Percentiles rank a stretch among this genome's conserved stretches.
Evolutionary conservation across 352 stramenopile genomes (phyloP).

Genomic region (Phytophthora meadii): DNA sequence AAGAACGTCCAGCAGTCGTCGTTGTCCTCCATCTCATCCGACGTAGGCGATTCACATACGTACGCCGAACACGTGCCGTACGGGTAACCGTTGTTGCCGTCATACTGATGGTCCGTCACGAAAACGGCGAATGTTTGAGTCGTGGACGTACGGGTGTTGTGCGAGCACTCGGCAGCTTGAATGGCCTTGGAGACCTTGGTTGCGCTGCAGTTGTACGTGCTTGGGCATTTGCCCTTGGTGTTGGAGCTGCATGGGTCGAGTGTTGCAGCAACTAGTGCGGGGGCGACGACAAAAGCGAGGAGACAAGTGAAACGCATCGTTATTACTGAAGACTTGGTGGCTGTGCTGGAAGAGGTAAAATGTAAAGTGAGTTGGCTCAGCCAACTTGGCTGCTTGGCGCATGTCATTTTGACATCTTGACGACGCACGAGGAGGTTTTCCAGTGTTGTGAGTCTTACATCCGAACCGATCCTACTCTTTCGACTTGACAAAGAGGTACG

Average conservation of each 20-base stretch:
- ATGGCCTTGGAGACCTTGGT: slow-evolving; percentile 32
- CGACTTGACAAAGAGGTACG: slow-evolving; percentile 12
- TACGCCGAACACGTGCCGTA: slow-evolving; percentile 43
- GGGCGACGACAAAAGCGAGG: slow-evolving; percentile 22
- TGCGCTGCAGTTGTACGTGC: slow-evolving; percentile 22
- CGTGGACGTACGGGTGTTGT: slow-evolving; percentile 42
- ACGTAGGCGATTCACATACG: slow-evolving; percentile 21
- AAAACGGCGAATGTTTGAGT: slow-evolving; percentile 44
- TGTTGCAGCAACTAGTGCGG: slow-evolving; percentile 32
- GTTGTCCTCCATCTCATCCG: slow-evolving; percentile 20
- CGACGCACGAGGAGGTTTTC: slow-evolving; percentile 2
- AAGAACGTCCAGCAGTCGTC: slow-evolving; percentile 45
- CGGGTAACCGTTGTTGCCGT: slow-evolving; percentile 38
- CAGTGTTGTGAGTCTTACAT: slow-evolving; percentile 5
- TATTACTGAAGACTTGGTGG: slow-evolving; percentile 1
- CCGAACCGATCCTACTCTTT: slow-evolving; percentile 2
- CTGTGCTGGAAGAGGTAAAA: slow-evolving; percentile 24
- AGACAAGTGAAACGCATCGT: slow-evolving; percentile 27
- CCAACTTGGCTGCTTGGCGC: neutral
- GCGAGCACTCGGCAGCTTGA: slow-evolving; percentile 43
- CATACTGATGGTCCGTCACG: slow-evolving; percentile 40
- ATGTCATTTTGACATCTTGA: slow-evolving; percentile 4
- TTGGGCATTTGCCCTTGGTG: slow-evolving; percentile 27
- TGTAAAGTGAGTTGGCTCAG: slow-evolving; percentile 14
- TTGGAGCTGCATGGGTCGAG: slow-evolving; percentile 34